Evolutionary conservation across 2,329 filamentous ascomycete genomes (phyloP), one percentile per base, ranked within the genome.

Genomic region (Colletotrichum sp.): DNA sequence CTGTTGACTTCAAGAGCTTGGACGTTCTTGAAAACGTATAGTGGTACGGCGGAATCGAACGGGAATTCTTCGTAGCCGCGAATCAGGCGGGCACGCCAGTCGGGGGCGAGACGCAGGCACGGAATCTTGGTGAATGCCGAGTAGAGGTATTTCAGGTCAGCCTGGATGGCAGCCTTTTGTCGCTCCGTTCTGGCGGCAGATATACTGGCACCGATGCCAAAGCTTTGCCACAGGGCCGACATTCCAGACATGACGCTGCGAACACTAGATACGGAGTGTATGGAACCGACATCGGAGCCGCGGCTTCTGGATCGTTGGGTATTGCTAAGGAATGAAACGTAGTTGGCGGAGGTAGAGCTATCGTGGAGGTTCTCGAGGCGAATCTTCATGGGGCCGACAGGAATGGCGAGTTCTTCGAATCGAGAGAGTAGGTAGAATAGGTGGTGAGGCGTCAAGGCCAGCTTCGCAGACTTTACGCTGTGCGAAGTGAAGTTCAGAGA

Each of bases 41-140:
- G 88, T 24, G 97, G 97, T 34, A 99, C 97, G 24, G 97, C 97
- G 29, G 95, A 98, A 83, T 99, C 97, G 83, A 98, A 98, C 4
- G 97, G 97, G 78, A 98, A 99, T 83, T 98, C 96, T 83, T 99
- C 97, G 81, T 97, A 98, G 33, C 96, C 96, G 77, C 93, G 91
- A 78, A 99, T 98, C 75, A 98, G 87, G 67, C 94, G 93, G 63
- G 96, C 96, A 77, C 95, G 94, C 87, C 95, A 96, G 83, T 99
- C 97, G n/a, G 96, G 96, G 33, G 96, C 93, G 69, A 99, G 88
- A 76, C 93, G 92, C 76, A 99, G 87, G 80, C 95, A 98, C 0
- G 97, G 97, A 57, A 99, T 98, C 86, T 98, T 99, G 80, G 97
- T 99, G 82, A 98, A 99, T 71, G 97, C 95, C 55, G 97, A 98